Evolutionary conservation across 2,329 filamentous ascomycete species (phyloP), one percentile per base, ranked within the genome.

Genomic region (Arthrobotrys musiformis): DNA sequence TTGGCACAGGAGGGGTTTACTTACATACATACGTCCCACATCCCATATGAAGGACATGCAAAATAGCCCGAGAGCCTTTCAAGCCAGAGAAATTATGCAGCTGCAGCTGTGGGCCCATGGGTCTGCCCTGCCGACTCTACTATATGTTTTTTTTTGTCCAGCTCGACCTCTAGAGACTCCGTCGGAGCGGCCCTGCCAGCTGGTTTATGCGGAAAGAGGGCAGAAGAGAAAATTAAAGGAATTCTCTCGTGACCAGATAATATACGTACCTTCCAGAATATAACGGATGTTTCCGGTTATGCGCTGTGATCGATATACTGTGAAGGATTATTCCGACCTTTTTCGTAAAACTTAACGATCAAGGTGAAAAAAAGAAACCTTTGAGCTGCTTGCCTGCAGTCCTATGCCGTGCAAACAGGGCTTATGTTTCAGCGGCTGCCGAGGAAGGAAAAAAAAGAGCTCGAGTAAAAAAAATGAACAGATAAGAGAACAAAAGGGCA

Each of bases 401-500:
- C 54, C 8, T 17, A 19, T 58, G 33, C 17, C 30, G 54, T 19
- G 5, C 13, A 15, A 33, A n/a, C n/a, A n/a, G 28, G 6, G 11
- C 1, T 33, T 22, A 15, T 11, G 2, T 19, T 35, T 30, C 8
- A 8, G 4, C 17, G 5, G 9, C 8, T 17, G 28, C 4, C 17
- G n/a, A 0, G 4, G 19, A 56, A 33, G n/a, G 11, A n/a, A 15
- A 33, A 26, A 56, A 22, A 2, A 11, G 33, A 11, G 33, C 7
- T 9, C 33, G 40, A 60, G 50, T 17, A 17, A 60, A 48, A 48
- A 60, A 44, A 30, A n/a, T n/a, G 17, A 22, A 30, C 15, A 37
- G 17, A 37, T 28, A 58, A 17, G 8, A n/a, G 24, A 33, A 28
- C 11, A 44, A 70, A 70, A 63, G 48, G 44, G n/a, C n/a, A 54